Percentiles rank a stretch among this genome's conserved stretches.
phyloP scores from a whole-genome alignment of 2,329 filamentous ascomycete species.

The Aureobasidium sp. region DNA sequence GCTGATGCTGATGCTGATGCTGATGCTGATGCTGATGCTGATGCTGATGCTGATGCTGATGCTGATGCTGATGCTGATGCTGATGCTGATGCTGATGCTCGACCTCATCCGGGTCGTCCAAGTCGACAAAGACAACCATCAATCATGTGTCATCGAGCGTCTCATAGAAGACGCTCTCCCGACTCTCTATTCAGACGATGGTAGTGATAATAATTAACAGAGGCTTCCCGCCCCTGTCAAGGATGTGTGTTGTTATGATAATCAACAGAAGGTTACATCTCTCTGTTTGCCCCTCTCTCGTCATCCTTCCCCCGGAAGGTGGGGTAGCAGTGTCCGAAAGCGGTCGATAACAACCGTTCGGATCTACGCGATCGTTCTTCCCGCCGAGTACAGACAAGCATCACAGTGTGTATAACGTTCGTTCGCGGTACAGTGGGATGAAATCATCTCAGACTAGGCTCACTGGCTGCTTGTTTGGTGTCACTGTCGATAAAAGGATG shows the following conservation, averaged over 20 bases:
- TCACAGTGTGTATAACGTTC: too few species aligned
- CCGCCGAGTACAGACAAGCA: too few species aligned
- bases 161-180: not conserved
- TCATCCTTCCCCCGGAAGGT: not conserved
- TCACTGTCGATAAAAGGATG: too few species aligned
- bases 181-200: not conserved
- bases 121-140: constrained; percentile 41
- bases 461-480: too few species aligned
- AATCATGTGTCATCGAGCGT: not conserved
- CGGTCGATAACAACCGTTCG: not conserved
- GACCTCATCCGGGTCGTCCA: constrained; percentile 20
- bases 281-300: not conserved
- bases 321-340: not conserved
- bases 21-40: constrained; percentile 15
- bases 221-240: not conserved
- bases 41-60: constrained; percentile 18
- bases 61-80: constrained; percentile 15
- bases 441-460: too few species aligned
- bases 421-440: too few species aligned
- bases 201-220: too few species aligned
- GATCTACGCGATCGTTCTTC: not conserved
- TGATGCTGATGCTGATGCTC: constrained; percentile 15
- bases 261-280: not conserved
- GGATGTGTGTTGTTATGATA: not conserved
- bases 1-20: constrained; percentile 12